phyloP scores from a whole-genome alignment of 1,139 yeast genomes.

The Suhomyces terraborum region DNA sequence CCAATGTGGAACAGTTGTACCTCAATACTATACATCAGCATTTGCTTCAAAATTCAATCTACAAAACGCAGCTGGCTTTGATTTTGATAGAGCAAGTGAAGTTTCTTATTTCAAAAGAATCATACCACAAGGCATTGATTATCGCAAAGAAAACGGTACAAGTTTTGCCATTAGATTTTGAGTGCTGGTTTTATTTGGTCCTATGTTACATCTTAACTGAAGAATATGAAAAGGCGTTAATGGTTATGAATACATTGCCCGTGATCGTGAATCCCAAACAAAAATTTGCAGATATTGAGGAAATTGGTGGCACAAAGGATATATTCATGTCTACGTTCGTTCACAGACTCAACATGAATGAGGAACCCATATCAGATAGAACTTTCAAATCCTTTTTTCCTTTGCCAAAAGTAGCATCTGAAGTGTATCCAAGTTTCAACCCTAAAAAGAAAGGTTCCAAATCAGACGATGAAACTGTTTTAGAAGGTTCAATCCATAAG shows the following conservation, averaged over 20 bases:
- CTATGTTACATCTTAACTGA: constrained; percentile 35
- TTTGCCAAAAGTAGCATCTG: constrained; percentile 22
- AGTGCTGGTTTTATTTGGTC: constrained; percentile 42
- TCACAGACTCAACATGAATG: constrained; percentile 22
- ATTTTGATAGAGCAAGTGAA: constrained; percentile 43
- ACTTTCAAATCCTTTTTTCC: constrained; percentile 39
- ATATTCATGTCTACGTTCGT: constrained; percentile 31
- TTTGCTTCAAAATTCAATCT: constrained; percentile 21
- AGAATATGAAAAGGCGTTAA: constrained; percentile 36
- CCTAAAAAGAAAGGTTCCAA: constrained; percentile 1
- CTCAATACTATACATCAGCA: constrained; percentile 30
- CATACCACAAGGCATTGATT: constrained; percentile 30
- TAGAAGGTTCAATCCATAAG: constrained; percentile 32
- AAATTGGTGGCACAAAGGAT: constrained; percentile 36
- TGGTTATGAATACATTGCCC: constrained; percentile 41
- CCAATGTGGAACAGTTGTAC: constrained; percentile 30
- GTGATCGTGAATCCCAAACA: constrained; percentile 21
- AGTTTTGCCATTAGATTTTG: constrained; percentile 45
- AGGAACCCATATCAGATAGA: constrained; percentile 36
- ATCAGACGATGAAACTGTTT: constrained; percentile 7
- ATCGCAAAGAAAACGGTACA: constrained; percentile 36
- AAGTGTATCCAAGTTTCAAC: constrained; percentile 8
- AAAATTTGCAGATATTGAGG: constrained; percentile 22
- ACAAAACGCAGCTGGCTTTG: constrained; percentile 39
- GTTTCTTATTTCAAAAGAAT: constrained; percentile 35